These are phyloP conservation scores for Exophiala spinifera DNA, from an alignment of 2,329 filamentous ascomycete species.

Conservation along the genomic window DNA sequence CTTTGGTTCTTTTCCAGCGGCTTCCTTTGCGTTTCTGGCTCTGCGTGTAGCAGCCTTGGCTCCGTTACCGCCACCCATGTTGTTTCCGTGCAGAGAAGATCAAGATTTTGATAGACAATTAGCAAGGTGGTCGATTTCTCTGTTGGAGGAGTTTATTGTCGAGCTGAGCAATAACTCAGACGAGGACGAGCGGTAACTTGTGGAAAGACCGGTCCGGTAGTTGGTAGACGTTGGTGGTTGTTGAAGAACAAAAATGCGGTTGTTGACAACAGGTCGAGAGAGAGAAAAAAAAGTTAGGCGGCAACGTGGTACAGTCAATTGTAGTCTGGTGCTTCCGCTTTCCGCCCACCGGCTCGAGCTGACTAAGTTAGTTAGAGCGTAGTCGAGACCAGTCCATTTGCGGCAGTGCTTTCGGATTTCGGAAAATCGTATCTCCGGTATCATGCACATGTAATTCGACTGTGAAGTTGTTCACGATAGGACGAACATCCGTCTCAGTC, in stretches of 20 bases:
- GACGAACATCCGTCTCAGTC: too few species aligned
- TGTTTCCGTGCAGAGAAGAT: not conserved
- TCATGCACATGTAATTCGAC: too few species aligned
- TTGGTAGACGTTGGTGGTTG: not conserved
- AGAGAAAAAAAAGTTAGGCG: slow-evolving; percentile 4
- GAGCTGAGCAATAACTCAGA: too few species aligned
- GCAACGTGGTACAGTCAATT: not conserved
- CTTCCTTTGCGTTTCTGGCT: slow-evolving; percentile 66
- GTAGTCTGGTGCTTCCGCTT: too few species aligned
- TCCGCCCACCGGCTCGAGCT: too few species aligned
- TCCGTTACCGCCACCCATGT: slow-evolving; percentile 39
- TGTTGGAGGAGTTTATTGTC: not conserved
- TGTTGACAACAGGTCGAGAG: not conserved
- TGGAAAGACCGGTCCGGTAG: not conserved
- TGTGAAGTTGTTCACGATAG: too few species aligned
- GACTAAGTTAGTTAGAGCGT: too few species aligned
- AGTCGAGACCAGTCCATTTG: too few species aligned
- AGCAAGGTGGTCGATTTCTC: not conserved
- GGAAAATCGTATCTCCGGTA: too few species aligned
- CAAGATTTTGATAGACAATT: not conserved
- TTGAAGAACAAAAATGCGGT: not conserved
- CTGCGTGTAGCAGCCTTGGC: slow-evolving; percentile 69
- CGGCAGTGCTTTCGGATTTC: too few species aligned
- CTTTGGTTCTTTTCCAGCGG: slow-evolving; percentile 49
- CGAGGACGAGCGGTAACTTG: not conserved